These are phyloP conservation scores for Neurospora sp. DNA, from an alignment of 495 filamentous ascomycete genomes.

Conservation along the genomic window DNA sequence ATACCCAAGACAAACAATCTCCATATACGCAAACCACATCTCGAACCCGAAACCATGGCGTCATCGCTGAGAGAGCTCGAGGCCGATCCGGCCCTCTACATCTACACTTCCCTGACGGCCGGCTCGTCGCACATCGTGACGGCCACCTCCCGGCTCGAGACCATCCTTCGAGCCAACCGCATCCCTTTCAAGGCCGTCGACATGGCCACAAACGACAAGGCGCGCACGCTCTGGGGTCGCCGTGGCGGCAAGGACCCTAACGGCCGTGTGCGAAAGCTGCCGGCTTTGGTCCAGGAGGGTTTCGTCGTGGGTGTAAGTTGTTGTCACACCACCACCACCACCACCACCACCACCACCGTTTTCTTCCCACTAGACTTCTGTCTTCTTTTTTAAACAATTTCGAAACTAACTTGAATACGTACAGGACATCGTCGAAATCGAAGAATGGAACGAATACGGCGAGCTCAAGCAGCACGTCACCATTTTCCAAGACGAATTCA, in stretches of 20 bases:
- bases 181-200: slow-evolving; percentile 89
- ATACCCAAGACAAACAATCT: not conserved
- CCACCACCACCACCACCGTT: not conserved
- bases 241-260: slow-evolving; percentile 51
- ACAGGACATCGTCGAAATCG: slow-evolving; percentile 84
- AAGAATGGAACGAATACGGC: slow-evolving; percentile 98
- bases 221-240: slow-evolving; percentile 82
- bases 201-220: slow-evolving; percentile 83
- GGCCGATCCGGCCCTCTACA: slow-evolving; percentile 70
- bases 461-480: slow-evolving; percentile 80
- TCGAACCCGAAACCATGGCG: not conserved
- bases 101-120: slow-evolving; percentile 91
- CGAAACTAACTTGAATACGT: not conserved
- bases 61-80: not conserved
- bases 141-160: slow-evolving; percentile 88
- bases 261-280: slow-evolving; percentile 68
- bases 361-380: not conserved
- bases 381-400: not conserved
- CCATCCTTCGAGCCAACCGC: slow-evolving; percentile 89
- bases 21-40: not conserved
- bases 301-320: slow-evolving; percentile 71
- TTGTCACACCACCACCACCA: not conserved
- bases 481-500: slow-evolving; percentile 45
- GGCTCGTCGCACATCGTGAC: slow-evolving; percentile 95
- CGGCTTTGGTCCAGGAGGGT: slow-evolving; percentile 80